phyloP scores from a whole-genome alignment of 2,329 filamentous ascomycete genomes.

The Neonectria punicea region DNA sequence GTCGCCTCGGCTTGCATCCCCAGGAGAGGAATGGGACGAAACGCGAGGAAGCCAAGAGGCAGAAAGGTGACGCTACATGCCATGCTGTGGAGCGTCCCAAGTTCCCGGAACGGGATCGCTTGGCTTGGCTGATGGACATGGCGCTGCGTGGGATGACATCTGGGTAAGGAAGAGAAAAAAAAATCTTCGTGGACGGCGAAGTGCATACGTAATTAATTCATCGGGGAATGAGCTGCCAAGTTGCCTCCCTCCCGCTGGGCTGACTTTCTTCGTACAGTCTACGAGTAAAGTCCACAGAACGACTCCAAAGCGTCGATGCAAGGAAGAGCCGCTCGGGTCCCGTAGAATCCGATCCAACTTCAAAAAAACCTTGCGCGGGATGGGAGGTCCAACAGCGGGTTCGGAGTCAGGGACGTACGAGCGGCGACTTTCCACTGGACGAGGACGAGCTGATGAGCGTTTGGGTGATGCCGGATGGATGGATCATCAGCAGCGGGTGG shows the following conservation, averaged over 20 bases:
- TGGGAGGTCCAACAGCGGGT: background rate
- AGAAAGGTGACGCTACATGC: conserved; percentile 1
- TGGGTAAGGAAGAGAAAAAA: background rate
- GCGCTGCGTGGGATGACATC: conserved; percentile 15
- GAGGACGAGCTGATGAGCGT: too few relatives aligned
- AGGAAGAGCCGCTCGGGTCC: background rate
- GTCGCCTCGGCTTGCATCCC: background rate
- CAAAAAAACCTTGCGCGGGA: background rate
- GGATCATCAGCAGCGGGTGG: background rate
- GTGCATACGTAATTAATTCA: background rate
- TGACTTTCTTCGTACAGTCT: background rate
- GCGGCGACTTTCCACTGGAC: background rate
- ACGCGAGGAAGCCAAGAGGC: conserved; percentile 6
- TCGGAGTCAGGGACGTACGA: background rate
- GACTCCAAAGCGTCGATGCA: background rate
- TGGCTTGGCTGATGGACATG: background rate
- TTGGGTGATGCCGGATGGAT: too few relatives aligned
- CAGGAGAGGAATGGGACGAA: background rate
- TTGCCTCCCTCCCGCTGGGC: too few relatives aligned
- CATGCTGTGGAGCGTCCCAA: conserved; percentile 13
- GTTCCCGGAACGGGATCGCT: conserved; percentile 13
- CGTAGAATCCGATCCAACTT: background rate
- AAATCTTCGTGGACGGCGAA: background rate
- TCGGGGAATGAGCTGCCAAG: background rate
- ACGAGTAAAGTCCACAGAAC: background rate